Conservation (phyloP, 208 protist genomes). For the Dictyostelium gargantuum region DNA sequence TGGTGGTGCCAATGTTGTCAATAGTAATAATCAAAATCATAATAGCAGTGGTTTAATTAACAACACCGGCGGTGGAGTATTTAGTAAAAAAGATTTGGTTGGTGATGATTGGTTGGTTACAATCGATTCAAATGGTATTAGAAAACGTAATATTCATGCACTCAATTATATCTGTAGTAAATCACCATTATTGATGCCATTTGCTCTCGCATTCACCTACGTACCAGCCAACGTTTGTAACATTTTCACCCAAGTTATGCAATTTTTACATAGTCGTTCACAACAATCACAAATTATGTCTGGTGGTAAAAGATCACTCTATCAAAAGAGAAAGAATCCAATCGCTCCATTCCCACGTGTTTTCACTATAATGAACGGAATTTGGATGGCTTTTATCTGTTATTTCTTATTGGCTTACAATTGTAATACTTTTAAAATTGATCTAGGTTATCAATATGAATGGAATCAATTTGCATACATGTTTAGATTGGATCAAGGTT, state of each 20-base stretch:
- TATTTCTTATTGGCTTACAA: slow-evolving; percentile 25
- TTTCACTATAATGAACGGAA: neutral
- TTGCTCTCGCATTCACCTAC: neutral
- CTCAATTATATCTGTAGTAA: neutral
- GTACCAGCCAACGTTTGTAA: neutral
- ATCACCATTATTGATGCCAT: neutral
- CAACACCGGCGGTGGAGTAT: neutral
- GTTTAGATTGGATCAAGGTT: slow-evolving; percentile 21
- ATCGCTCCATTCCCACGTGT: neutral
- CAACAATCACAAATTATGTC: neutral
- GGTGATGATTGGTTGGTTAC: slow-evolving; percentile 56
- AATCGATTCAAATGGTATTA: slow-evolving; percentile 28
- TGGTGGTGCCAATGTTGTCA: neutral
- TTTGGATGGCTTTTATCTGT: neutral
- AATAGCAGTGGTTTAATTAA: neutral
- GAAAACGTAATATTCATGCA: slow-evolving; percentile 1
- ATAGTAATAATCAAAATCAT: neutral
- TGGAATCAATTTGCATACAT: slow-evolving; percentile 18
- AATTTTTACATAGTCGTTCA: neutral
- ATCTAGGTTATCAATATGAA: neutral
- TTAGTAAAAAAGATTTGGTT: neutral
- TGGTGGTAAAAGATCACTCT: neutral
- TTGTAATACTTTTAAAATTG: neutral
- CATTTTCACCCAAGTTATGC: neutral
- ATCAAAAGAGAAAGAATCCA: slow-evolving; percentile 10